Percentiles rank a stretch among this genome's conserved stretches.
Conservation (phyloP, 148 eudicot genomes). For the Heliosperma pusillum region DNA sequence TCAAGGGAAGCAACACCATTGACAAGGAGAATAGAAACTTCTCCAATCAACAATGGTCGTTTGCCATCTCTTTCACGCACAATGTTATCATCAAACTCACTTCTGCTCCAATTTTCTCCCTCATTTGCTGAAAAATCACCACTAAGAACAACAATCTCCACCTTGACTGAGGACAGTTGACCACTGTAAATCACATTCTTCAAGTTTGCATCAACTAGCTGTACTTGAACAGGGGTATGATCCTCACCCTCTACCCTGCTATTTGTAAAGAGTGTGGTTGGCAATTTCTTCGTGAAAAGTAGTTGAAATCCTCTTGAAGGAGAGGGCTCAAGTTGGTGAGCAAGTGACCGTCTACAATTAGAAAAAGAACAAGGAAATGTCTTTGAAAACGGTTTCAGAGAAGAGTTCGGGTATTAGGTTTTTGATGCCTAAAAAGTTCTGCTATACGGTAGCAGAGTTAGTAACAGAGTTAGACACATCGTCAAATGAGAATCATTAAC, state of each 20-base stretch:
- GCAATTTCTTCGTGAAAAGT: conserved; percentile 42
- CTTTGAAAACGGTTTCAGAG: no score
- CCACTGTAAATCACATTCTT: conserved; percentile 35
- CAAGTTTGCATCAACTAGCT: conserved; percentile 43
- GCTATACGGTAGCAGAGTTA: no score
- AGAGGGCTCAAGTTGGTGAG: conserved; percentile 34
- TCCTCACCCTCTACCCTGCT: conserved; percentile 44
- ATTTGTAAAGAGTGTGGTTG: conserved; percentile 51
- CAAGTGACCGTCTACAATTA: conserved; percentile 22
- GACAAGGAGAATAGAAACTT: conserved; percentile 28
- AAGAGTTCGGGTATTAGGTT: no score
- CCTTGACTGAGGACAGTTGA: conserved; percentile 46
- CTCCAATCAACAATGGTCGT: conserved; percentile 70
- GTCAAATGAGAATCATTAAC: no score
- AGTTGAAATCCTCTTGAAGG: conserved; percentile 44
- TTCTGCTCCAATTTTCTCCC: conserved; percentile 53
- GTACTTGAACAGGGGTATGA: conserved; percentile 37
- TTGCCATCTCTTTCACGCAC: conserved; percentile 66
- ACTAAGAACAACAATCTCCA: conserved; percentile 47
- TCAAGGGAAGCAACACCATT: conserved; percentile 56
- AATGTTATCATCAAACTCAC: no score
- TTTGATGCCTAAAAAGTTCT: no score
- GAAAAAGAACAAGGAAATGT: no score
- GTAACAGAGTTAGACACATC: no score
- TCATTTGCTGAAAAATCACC: conserved; percentile 62